Base-by-base conservation (phyloP, 2,329 filamentous ascomycete genomes). In the Pyrenophora tritici-repentis region DNA sequence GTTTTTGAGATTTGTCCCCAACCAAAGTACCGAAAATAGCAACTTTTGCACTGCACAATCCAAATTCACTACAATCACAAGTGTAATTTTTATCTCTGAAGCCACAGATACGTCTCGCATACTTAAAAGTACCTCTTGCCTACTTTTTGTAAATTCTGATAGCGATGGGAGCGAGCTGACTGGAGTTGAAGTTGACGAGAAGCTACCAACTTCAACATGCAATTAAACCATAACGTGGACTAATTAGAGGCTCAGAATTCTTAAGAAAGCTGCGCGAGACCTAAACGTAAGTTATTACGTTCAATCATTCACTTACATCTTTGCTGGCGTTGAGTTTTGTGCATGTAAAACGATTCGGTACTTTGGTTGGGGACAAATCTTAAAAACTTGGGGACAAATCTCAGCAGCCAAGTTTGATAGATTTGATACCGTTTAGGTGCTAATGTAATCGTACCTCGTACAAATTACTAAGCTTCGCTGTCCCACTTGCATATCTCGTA, bases 41-140 rank as follows among this genome's bases (percentile, higher is more conserved):
- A 48, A 24, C 45, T 48, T 16, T 48, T 48, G 38, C 38, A 38
- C 45, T 48, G 20, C 38, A 32, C 43, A 40, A 22, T 40, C 13
- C 43, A 47, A 47, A 22, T 39, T 13, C 36, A 40, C 43, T 16
- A 17, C 38, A 42, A 29, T 14, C 10, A 31, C n/a, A 42, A 14
- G 39, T 43, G 46, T 49, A 49, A 43, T 49, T 40, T 42, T 49
- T 49, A 49, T 49, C 33, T 49, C 42, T 38, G 16, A 49, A 42
- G 46, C 46, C 38, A 12, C 13, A 5, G 33, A 38, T 42, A 43
- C 38, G 33, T 33, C 38, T 38, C 10, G 39, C 33, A 38, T 43
- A 34, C 39, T 33, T 33, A 33, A 38, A 39, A 49, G 39, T 49
- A 49, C 39, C 22, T 22, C 22, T 24, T 17, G 8, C 37, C 17